Percentiles rank a stretch among this genome's conserved stretches.
Evolutionary conservation across 352 stramenopile species (phyloP).

Genomic region (Pilasporangium apinafurcum): DNA sequence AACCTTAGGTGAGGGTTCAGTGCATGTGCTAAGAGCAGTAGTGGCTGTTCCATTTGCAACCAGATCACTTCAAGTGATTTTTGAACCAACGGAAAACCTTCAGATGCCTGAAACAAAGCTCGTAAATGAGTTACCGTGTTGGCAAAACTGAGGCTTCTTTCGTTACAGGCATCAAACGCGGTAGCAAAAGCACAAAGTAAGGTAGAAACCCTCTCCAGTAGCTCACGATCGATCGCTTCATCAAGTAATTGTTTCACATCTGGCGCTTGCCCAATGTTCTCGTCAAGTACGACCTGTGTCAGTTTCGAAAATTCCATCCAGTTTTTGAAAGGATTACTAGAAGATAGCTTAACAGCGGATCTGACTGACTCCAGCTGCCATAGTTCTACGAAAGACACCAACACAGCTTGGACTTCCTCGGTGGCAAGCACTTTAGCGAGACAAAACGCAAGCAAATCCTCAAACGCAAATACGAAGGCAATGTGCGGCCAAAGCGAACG

Average conservation of each 20-base stretch:
- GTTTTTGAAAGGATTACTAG: conserved; percentile 17
- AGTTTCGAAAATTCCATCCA: conserved; percentile 25
- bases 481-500: conserved; percentile 26
- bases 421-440: conserved; percentile 31
- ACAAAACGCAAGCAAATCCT: conserved; percentile 38
- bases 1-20: conserved; percentile 50
- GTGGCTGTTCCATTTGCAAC: conserved; percentile 49
- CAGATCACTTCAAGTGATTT: conserved; percentile 48
- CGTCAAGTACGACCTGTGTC: conserved; percentile 33
- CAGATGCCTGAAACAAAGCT: conserved; percentile 28
- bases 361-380: conserved; percentile 20
- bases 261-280: conserved; percentile 10
- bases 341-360: conserved; percentile 8
- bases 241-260: conserved; percentile 21
- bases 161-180: conserved; percentile 15
- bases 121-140: conserved; percentile 38
- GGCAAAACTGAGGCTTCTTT: conserved; percentile 17
- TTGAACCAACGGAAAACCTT: conserved; percentile 41
- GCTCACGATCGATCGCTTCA: conserved; percentile 21
- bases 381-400: conserved; percentile 28
- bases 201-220: conserved; percentile 31
- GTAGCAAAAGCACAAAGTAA: conserved; percentile 32
- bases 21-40: conserved; percentile 56
- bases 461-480: conserved; percentile 34
- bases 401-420: conserved; percentile 21